phyloP scores from a whole-genome alignment of 768 basidiomycete genomes.

The Nevesoporus exiguus region DNA sequence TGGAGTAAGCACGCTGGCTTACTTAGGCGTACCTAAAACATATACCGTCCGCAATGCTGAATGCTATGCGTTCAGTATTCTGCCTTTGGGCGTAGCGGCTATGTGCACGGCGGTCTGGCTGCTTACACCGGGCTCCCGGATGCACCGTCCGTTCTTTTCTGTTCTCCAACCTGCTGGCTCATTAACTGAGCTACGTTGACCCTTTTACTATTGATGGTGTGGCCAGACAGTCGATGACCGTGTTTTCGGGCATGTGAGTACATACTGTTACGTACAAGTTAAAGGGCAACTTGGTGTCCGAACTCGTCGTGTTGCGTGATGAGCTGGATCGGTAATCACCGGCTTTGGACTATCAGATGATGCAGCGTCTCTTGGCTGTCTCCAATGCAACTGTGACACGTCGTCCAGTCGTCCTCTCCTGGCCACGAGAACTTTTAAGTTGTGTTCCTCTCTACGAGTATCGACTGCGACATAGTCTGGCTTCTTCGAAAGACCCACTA shows the following conservation, averaged over 20 bases:
- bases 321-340: conserved; percentile 1
- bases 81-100: too few species aligned
- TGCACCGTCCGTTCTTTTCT: conserved; percentile 7
- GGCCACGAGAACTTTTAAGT: background rate
- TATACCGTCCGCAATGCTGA: too few species aligned
- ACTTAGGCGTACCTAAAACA: too few species aligned
- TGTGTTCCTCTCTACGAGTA: background rate
- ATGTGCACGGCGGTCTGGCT: too few species aligned
- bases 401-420: background rate
- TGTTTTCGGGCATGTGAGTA: conserved; percentile 1
- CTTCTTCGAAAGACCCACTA: background rate
- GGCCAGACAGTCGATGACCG: conserved; percentile 4
- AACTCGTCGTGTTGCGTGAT: too few species aligned
- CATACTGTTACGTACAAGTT: too few species aligned
- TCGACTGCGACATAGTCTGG: background rate
- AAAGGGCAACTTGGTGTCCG: too few species aligned
- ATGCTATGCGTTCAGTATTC: too few species aligned
- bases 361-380: background rate
- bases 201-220: background rate
- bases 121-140: too few species aligned
- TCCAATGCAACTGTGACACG: background rate
- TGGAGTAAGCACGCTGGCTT: too few species aligned
- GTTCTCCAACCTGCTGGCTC: background rate
- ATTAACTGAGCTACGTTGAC: background rate
- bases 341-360: background rate